These are phyloP conservation scores for Massariosphaeria phaeospora DNA, from an alignment of 495 filamentous ascomycete genomes.

Conservation along the genomic window DNA sequence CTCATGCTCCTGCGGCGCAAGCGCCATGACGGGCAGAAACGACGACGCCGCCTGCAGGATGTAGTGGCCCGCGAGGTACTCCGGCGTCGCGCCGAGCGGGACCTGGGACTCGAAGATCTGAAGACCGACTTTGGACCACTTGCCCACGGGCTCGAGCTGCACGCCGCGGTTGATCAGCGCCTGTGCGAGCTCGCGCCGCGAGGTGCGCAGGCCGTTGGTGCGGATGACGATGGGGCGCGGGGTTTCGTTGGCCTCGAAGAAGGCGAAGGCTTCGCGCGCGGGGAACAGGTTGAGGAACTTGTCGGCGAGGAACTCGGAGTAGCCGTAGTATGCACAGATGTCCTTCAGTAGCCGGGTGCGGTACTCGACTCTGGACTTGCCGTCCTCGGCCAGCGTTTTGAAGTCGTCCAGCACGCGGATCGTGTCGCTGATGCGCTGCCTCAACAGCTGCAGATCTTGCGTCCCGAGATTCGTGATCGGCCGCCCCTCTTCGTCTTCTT, in stretches of 20 bases:
- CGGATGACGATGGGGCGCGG: slow-evolving; percentile 80
- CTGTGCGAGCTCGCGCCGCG: slow-evolving; percentile 86
- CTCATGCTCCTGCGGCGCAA: slow-evolving; percentile 90
- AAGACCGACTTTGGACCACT: slow-evolving; percentile 96
- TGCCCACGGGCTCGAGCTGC: slow-evolving; percentile 91
- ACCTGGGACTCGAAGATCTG: slow-evolving; percentile 93
- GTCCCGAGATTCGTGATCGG: slow-evolving; percentile 56
- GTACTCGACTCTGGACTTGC: slow-evolving; percentile 80
- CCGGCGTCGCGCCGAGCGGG: slow-evolving; percentile 93
- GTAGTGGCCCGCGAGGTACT: slow-evolving; percentile 95
- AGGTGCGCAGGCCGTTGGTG: slow-evolving; percentile 92
- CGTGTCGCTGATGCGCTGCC: slow-evolving; percentile 87
- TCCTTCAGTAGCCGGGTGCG: slow-evolving; percentile 80
- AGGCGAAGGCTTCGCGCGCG: slow-evolving; percentile 90
- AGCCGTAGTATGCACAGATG: slow-evolving; percentile 90
- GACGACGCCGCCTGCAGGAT: slow-evolving; percentile 96
- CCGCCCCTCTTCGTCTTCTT: slow-evolving; percentile 48
- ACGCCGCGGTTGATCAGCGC: slow-evolving; percentile 95
- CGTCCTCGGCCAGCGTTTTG: slow-evolving; percentile 67
- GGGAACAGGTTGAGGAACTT: slow-evolving; percentile 89
- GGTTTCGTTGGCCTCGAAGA: slow-evolving; percentile 98
- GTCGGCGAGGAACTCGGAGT: slow-evolving; percentile 75
- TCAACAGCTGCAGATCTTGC: slow-evolving; percentile 83
- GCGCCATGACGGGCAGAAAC: slow-evolving; percentile 95
- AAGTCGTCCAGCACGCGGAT: slow-evolving; percentile 88